Percentiles rank a stretch among this genome's conserved stretches.
These are phyloP conservation scores for Eremothecium cymbalariae DNA, from an alignment of 1,139 yeast species.

Conservation along the genomic window DNA sequence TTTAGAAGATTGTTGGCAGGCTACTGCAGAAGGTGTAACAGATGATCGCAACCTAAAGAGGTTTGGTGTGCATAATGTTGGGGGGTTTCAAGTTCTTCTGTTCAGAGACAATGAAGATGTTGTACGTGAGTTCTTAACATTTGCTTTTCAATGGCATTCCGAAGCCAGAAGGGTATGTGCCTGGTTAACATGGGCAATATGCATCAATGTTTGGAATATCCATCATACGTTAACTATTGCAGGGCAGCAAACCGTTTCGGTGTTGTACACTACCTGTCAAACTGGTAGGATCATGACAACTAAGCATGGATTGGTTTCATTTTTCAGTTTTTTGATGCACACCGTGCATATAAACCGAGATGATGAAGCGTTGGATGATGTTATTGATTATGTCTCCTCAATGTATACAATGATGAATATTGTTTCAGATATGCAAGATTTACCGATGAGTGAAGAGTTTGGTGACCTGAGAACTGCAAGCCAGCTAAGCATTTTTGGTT, in stretches of 20 bases:
- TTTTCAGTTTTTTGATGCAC: constrained; percentile 17
- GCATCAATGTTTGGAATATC: constrained; percentile 17
- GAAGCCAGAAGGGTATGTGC: constrained; percentile 60
- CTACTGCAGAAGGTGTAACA: constrained; percentile 35
- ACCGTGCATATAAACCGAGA: constrained; percentile 38
- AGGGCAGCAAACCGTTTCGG: constrained; percentile 20
- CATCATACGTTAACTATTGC: constrained; percentile 16
- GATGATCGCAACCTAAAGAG: constrained; percentile 27
- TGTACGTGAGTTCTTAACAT: constrained; percentile 55
- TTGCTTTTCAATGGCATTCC: constrained; percentile 61
- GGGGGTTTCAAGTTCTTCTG: constrained; percentile 68
- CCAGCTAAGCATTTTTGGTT: constrained; percentile 67
- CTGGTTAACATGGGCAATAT: constrained; percentile 59
- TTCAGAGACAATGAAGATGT: constrained; percentile 52
- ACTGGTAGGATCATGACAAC: constrained; percentile 21
- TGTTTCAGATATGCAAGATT: constrained; percentile 58
- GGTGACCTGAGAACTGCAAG: constrained; percentile 84
- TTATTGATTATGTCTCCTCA: constrained; percentile 48
- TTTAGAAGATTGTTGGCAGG: constrained; percentile 61
- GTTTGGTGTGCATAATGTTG: constrained; percentile 55
- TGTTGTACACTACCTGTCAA: constrained; percentile 24
- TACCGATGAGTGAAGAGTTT: constrained; percentile 77
- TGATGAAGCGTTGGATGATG: constrained; percentile 54
- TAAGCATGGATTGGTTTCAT: constrained; percentile 19
- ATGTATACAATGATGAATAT: constrained; percentile 57